Conservation (phyloP, 208 protist genomes). For the Wallacemonas sp. region DNA sequence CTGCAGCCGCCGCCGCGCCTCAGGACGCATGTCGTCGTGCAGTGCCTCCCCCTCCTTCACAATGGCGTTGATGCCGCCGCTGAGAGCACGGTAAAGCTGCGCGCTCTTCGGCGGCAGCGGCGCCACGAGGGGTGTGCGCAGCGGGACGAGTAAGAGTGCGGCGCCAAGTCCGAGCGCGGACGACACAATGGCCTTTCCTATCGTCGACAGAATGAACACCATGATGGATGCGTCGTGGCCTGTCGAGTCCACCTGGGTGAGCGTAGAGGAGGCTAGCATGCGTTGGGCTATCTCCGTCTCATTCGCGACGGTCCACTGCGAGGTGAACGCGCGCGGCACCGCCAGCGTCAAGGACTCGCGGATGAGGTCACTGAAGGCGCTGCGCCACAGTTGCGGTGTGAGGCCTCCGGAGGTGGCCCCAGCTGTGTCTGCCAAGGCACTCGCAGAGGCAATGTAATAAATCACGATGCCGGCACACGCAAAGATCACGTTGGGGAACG, state of each 20-base stretch:
- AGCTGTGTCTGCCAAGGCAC: slow-evolving; percentile 52
- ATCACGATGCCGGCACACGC: slow-evolving; percentile 34
- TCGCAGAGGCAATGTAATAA: slow-evolving; percentile 62
- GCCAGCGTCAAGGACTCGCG: slow-evolving; percentile 61
- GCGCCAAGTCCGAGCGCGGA: slow-evolving; percentile 50
- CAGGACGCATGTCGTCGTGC: slow-evolving; percentile 77
- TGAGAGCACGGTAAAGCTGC: slow-evolving; percentile 60
- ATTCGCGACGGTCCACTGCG: slow-evolving; percentile 54
- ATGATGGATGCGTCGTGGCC: slow-evolving; percentile 23
- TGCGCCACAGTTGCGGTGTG: slow-evolving; percentile 35
- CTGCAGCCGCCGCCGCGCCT: slow-evolving; percentile 57
- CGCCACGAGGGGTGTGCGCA: slow-evolving; percentile 48
- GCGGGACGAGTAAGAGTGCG: slow-evolving; percentile 46
- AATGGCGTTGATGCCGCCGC: slow-evolving; percentile 49
- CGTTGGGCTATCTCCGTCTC: slow-evolving; percentile 27
- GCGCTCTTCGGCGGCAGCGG: slow-evolving; percentile 47
- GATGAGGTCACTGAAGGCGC: slow-evolving; percentile 51
- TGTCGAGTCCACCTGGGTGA: slow-evolving; percentile 7
- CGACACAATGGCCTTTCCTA: slow-evolving; percentile 54
- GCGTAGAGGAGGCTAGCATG: slow-evolving; percentile 20
- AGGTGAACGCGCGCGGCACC: slow-evolving; percentile 24
- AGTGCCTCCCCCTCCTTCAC: slow-evolving; percentile 43
- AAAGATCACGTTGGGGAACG: slow-evolving; percentile 31
- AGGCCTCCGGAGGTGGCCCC: slow-evolving; percentile 22
- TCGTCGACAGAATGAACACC: slow-evolving; percentile 49